These are phyloP conservation scores for Phytophthora vignae DNA, from an alignment of 352 stramenopile species.

Conservation along the genomic window DNA sequence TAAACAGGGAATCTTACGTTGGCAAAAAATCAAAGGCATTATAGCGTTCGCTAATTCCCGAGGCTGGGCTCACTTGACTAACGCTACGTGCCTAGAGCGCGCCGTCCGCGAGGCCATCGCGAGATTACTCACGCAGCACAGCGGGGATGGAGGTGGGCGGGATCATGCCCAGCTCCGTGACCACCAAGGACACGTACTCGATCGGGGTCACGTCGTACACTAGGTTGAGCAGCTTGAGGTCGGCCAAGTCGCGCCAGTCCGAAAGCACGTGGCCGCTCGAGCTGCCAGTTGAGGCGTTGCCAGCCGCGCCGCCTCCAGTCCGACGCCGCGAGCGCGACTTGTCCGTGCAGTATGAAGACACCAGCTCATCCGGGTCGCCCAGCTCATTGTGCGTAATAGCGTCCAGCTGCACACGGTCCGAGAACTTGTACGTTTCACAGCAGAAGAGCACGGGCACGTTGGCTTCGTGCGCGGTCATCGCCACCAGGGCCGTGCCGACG, in stretches of 20 bases:
- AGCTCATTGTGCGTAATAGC: constrained; percentile 98
- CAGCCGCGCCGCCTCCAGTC: neutral
- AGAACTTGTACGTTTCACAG: constrained; percentile 99
- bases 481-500: constrained; percentile 93
- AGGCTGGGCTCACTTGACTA: constrained; percentile 17
- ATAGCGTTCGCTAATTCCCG: constrained; percentile 11
- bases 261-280: constrained; percentile 73
- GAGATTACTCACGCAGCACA: constrained; percentile 94
- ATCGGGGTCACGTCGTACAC: constrained; percentile 97
- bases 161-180: constrained; percentile 98
- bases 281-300: constrained; percentile 8
- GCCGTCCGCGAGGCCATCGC: constrained; percentile 65
- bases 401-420: constrained; percentile 97
- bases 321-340: constrained; percentile 51
- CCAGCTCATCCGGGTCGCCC: constrained; percentile 92
- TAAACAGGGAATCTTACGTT: constrained; percentile 6
- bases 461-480: constrained; percentile 90
- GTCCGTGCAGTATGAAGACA: constrained; percentile 67
- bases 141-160: constrained; percentile 97
- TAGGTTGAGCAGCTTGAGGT: constrained; percentile 89
- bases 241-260: constrained; percentile 77
- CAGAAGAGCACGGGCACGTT: constrained; percentile 98
- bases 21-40: constrained; percentile 32
- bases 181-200: constrained; percentile 96
- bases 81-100: constrained; percentile 29